Evolutionary conservation across 345 rosid species (phyloP), one percentile per base, ranked within the genome.

Genomic region (Rhizophora apiculata): DNA sequence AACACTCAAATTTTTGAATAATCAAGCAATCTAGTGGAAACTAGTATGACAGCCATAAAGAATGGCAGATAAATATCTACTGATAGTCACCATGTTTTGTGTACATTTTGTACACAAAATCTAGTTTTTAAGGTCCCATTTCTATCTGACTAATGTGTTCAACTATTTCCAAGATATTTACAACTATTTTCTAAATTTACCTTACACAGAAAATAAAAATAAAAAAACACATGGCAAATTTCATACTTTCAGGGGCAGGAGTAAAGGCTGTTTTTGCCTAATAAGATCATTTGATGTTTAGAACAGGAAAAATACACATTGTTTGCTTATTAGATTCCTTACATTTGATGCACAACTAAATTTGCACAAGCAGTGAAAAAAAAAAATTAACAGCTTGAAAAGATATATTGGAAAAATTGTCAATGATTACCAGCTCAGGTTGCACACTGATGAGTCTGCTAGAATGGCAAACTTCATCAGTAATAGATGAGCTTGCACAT

Each of bases 371-470:
- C 16, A 65, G 36, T 30, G 26, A 10, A 62, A 19, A 37, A 49
- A 49, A 60, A 48, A 43, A 55, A 61, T 34, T 48, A 61, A 4
- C 22, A 27, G 54, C 6, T 19, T 27, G 46, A 48, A 64, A 65
- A 27, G 6, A 68, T 11, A 20, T 29, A 53, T 67, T 21, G 22
- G 29, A 58, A 62, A 60, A 71, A 30, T 57, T 49, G 27, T 68
- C 31, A 43, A 6, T 46, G 39, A 29, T 74, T 71, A 86, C 93
- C 89, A 77, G 82, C 62, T 72, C 77, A 30, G 75, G 72, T 73
- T 76, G 85, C 61, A 57, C 60, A 63, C 72, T 52, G 24, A 37
- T 9, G 8, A 62, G 61, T 3, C 70, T 61, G 29, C 49, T 69
- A 27, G 79, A 63, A 43, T 60, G 21, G 62, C 58, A 74, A 70